phyloP scores from a whole-genome alignment of 202 grass and related monocot genomes.

The Hordeum pubiflorum region DNA sequence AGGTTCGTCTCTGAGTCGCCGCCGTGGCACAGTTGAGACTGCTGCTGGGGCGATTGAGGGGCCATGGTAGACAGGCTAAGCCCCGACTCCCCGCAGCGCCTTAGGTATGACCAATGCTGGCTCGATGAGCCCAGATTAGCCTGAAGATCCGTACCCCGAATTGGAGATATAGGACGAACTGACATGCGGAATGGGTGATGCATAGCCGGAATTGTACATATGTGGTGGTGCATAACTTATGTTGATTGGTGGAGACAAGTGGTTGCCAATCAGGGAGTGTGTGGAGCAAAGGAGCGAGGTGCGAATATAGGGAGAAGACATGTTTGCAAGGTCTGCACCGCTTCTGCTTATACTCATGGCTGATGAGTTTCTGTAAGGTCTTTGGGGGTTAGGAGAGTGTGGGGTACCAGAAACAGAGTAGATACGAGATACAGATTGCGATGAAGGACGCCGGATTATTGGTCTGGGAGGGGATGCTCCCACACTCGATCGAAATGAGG shows the following conservation, averaged over 20 bases:
- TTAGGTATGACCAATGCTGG: conserved; percentile 34
- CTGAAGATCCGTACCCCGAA: conserved; percentile 41
- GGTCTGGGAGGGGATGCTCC: conserved; percentile 54
- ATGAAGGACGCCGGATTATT: conserved; percentile 44
- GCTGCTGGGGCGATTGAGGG: conserved; percentile 45
- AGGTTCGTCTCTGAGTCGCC: conserved; percentile 23
- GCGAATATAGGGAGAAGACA: conserved; percentile 40
- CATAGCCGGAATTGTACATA: conserved; percentile 36
- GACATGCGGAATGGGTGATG: conserved; percentile 43
- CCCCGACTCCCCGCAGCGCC: conserved; percentile 42
- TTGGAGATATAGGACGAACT: conserved; percentile 46
- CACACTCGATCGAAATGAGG: conserved; percentile 41
- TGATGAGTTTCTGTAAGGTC: conserved; percentile 43
- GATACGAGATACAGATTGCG: conserved; percentile 43
- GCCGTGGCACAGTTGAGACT: conserved; percentile 21
- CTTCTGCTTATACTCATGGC: conserved; percentile 59
- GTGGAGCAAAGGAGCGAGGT: conserved; percentile 38
- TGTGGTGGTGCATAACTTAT: conserved; percentile 40
- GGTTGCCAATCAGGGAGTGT: conserved; percentile 44
- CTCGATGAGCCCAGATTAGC: conserved; percentile 37
- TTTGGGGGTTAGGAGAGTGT: conserved; percentile 19
- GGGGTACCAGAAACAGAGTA: conserved; percentile 41
- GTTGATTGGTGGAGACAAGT: conserved; percentile 55
- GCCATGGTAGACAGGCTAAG: neutral
- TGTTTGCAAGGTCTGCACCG: conserved; percentile 43